Evolutionary conservation across 805 yeast genomes (phyloP).

Genomic region (Pichia phayaonensis): DNA sequence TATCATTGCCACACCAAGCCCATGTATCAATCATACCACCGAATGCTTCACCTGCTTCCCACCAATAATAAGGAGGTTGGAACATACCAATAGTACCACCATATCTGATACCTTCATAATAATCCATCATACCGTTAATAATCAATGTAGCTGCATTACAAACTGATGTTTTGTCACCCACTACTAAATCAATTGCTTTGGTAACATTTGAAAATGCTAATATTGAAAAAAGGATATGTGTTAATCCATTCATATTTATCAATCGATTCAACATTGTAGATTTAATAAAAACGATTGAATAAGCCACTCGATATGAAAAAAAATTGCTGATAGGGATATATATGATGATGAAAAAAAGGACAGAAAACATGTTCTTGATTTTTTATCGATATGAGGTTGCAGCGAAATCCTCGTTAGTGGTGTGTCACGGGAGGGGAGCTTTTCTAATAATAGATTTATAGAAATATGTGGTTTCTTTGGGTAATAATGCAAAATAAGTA

Average conservation of each 20-base stretch:
- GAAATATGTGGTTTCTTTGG: no score
- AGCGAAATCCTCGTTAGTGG: no score
- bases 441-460: neutral
- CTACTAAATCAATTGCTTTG: slow-evolving; percentile 12
- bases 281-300: neutral
- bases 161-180: slow-evolving; percentile 21
- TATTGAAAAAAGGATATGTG: neutral
- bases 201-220: neutral
- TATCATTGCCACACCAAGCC: slow-evolving; percentile 59
- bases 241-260: neutral
- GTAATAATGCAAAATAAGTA: neutral
- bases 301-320: neutral
- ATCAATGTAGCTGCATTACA: slow-evolving; percentile 50
- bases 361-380: neutral
- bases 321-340: neutral
- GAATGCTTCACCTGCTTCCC: slow-evolving; percentile 84
- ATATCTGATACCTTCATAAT: slow-evolving; percentile 56
- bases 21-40: slow-evolving; percentile 67
- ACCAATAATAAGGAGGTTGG: slow-evolving; percentile 74
- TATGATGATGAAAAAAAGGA: neutral
- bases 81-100: slow-evolving; percentile 75
- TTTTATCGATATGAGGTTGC: neutral
- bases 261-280: neutral
- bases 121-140: slow-evolving; percentile 70
- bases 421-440: neutral